Percentiles rank a stretch among this genome's conserved stretches.
Evolutionary conservation across 2,329 filamentous ascomycete species (phyloP).

Genomic region (Diaporthe eres): DNA sequence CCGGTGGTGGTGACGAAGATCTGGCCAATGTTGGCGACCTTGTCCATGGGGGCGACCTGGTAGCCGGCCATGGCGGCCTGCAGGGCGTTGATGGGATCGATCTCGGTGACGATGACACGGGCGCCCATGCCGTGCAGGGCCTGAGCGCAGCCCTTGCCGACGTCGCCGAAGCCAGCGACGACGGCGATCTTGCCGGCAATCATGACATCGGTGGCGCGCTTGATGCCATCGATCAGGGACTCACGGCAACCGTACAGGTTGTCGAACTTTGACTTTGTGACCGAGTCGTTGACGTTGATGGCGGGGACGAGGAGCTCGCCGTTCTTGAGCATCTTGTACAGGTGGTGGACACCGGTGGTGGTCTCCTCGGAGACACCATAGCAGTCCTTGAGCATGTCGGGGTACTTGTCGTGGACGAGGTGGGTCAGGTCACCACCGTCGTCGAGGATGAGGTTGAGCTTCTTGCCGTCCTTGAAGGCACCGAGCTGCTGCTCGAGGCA

Average conservation of each 20-base stretch:
- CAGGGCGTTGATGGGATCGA: constrained; percentile 99
- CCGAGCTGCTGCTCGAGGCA: constrained; percentile 98
- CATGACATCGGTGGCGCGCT: constrained; percentile 99
- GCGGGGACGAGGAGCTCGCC: constrained; percentile 90
- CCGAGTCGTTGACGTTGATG: constrained; percentile 99
- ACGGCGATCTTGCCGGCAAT: constrained; percentile 99
- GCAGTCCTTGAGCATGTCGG: constrained; percentile 98
- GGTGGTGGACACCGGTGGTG: constrained; percentile 99
- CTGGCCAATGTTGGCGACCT: constrained; percentile 89
- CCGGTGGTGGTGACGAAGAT: constrained; percentile 99
- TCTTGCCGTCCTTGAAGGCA: constrained; percentile 96
- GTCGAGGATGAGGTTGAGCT: constrained; percentile 98
- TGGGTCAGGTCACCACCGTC: constrained; percentile 97
- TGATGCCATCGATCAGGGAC: constrained; percentile 99
- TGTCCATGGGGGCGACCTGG: constrained; percentile 97
- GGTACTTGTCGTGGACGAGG: constrained; percentile 98
- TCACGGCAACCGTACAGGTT: constrained; percentile 99
- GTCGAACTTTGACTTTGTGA: constrained; percentile 99
- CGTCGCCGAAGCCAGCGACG: constrained; percentile 98
- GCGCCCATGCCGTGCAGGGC: constrained; percentile 98
- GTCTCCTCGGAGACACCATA: constrained; percentile 99
- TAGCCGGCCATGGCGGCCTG: constrained; percentile 98
- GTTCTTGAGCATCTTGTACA: constrained; percentile 98
- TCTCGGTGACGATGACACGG: constrained; percentile 94
- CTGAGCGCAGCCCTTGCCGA: constrained; percentile 98